Base-by-base conservation (phyloP, 2,329 filamentous ascomycete genomes). In the Gaeumannomyces sp. region DNA sequence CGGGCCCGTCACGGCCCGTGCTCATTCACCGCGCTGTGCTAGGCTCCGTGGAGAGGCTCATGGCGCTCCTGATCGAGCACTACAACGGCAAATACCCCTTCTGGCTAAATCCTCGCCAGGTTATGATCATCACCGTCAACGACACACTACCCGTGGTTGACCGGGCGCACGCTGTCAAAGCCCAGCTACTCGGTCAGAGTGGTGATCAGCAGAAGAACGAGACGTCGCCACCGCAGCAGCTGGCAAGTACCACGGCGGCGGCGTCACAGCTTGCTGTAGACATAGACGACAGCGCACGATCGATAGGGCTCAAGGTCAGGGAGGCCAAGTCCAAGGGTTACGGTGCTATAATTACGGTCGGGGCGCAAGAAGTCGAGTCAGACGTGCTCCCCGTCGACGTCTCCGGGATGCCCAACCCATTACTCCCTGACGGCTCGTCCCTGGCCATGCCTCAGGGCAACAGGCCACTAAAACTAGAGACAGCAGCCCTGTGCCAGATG, bases 21-120 rank as follows among this genome's bases (percentile, higher is more conserved):
- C 84, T 96, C 72, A 89, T 96, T 63, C 92, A 96, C 73, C 86
- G 92, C 62, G 92, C 93, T 19, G 89, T 96, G 50, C 83, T 96
- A 63, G 92, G 92, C 22, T 95, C 91, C 0, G 83, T 96, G 6
- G 92, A 96, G 76, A 85, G 93, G 60, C 86, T 96, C 67, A 89
- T 96, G 83, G 92, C 92, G 4, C 80, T 96, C 19, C 77, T 96
- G 57, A 93, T 95, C 64, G 93, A 96, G 76, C 89, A 91, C 69
- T 92, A 93, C 70, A 83, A 89, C 65, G 91, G 91, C 22, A 84
- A 83, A 65, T 96, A 91, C 86, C 92, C 92, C 4, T 94, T 96
- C 74, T 96, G 92, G 93, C 81, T 96, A 13, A 93, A 90, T 64
- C 92, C 92, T 1, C 85, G 87, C 7, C 93, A 95, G 72, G 88